Conservation (phyloP, 257 asterid species). For the Leonotis leonurus region DNA sequence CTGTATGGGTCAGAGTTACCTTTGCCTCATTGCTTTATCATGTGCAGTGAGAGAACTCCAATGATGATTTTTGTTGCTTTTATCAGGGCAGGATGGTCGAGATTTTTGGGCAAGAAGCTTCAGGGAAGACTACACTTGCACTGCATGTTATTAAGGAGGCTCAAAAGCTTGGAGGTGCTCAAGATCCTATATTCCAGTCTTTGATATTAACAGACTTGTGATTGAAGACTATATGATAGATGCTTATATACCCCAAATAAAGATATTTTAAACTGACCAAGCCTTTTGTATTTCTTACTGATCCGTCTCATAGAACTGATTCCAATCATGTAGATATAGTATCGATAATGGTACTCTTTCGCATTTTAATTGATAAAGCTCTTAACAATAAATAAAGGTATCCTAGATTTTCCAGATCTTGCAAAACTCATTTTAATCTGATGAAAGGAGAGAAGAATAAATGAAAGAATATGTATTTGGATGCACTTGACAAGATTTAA, state of each 20-base stretch:
- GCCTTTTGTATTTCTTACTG: not conserved
- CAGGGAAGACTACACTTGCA: conserved; percentile 97
- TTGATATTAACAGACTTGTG: not conserved
- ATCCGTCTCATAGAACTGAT: not conserved
- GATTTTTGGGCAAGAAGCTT: conserved; percentile 91
- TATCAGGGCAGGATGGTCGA: conserved; percentile 88
- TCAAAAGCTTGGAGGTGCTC: conserved; percentile 89
- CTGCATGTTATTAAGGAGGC: conserved; percentile 90
- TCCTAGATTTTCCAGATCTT: not conserved
- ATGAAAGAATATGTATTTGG: not conserved
- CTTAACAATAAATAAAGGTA: not conserved
- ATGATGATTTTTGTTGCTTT: conserved; percentile 20
- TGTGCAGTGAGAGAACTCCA: not conserved
- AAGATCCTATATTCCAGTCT: conserved; percentile 1
- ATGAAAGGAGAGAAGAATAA: not conserved
- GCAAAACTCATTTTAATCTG: not conserved
- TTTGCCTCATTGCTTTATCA: conserved; percentile 2
- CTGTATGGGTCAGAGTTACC: not conserved
- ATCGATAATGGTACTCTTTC: not conserved
- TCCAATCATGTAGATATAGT: not conserved
- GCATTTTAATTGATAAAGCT: not conserved
- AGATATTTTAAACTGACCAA: not conserved
- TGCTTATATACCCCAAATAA: not conserved
- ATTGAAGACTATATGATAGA: not conserved
- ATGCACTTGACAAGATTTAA: not conserved